A percentile compares a stretch with the other conserved stretches of the same genome.
Evolutionary conservation across 345 rosid species (phyloP).

Genomic region (Camelina hispida): DNA sequence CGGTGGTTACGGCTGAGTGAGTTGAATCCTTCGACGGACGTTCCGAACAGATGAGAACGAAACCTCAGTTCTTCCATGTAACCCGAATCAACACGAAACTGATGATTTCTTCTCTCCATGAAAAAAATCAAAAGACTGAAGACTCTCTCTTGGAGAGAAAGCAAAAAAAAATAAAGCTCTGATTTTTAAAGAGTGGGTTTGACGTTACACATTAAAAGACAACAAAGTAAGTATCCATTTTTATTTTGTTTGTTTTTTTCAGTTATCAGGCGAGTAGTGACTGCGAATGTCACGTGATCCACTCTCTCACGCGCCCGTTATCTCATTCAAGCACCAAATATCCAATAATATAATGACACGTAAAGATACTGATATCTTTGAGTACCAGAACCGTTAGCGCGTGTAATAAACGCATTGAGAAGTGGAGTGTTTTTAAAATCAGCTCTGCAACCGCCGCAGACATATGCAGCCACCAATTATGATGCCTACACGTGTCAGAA

Average conservation of each 20-base stretch:
- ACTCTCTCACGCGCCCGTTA: slow-evolving; percentile 26
- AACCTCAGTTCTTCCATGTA: background rate
- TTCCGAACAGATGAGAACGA: slow-evolving; percentile 11
- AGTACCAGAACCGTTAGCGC: background rate
- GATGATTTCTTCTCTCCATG: slow-evolving; percentile 15
- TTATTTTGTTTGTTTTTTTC: background rate
- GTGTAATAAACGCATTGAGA: background rate
- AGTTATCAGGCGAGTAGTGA: background rate
- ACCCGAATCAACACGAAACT: slow-evolving; percentile 2
- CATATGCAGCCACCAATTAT: slow-evolving; percentile 12
- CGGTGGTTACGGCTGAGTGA: slow-evolving; percentile 19
- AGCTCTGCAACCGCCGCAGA: slow-evolving; percentile 32
- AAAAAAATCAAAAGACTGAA: slow-evolving; percentile 2
- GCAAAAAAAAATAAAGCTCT: background rate
- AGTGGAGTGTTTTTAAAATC: background rate
- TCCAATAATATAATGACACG: background rate
- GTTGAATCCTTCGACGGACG: background rate
- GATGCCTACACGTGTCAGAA: slow-evolving; percentile 12
- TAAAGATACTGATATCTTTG: background rate
- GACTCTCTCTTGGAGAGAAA: background rate
- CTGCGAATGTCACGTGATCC: slow-evolving; percentile 38
- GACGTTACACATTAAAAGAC: background rate
- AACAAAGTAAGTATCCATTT: background rate
- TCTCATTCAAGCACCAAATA: background rate
- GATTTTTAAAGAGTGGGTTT: background rate